phyloP scores from a whole-genome alignment of 345 rosid species.

The Capsella bursapastoris region DNA sequence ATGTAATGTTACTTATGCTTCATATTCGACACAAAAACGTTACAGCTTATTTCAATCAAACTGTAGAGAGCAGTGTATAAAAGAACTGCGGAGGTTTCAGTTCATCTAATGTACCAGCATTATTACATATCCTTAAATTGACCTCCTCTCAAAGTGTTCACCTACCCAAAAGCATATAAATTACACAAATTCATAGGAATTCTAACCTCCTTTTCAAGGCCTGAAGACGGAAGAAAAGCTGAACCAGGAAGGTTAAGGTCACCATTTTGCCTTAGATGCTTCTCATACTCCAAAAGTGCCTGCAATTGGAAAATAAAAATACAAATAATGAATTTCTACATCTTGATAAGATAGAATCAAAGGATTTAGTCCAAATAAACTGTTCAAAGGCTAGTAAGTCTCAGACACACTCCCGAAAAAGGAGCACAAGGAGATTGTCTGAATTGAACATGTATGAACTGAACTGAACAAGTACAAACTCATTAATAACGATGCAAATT shows the following conservation, averaged over 20 bases:
- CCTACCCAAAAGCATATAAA: background rate
- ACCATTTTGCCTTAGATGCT: conserved; percentile 65
- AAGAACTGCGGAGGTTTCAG: background rate
- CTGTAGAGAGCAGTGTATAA: background rate
- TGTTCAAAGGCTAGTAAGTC: background rate
- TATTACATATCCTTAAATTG: background rate
- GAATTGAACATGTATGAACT: background rate
- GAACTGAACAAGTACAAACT: conserved; percentile 15
- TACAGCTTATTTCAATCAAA: conserved; percentile 15
- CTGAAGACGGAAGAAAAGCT: conserved; percentile 55
- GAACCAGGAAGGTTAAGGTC: conserved; percentile 76
- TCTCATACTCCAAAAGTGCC: conserved; percentile 93
- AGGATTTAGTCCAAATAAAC: conserved; percentile 9
- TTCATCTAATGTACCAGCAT: conserved; percentile 13
- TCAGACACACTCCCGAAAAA: conserved; percentile 15
- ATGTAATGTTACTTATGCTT: conserved; percentile 11
- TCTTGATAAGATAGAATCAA: conserved; percentile 6
- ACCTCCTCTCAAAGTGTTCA: conserved; percentile 20
- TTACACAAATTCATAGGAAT: background rate
- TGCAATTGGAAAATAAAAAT: conserved; percentile 44
- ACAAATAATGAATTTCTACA: conserved; percentile 11
- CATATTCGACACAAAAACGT: conserved; percentile 13
- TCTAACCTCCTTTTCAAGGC: conserved; percentile 75
- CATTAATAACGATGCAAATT: background rate
- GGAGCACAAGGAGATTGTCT: conserved; percentile 3